Percentiles rank a stretch among this genome's conserved stretches.
phyloP scores from a whole-genome alignment of 441 rosid genomes.

The Erysimum pusillum region DNA sequence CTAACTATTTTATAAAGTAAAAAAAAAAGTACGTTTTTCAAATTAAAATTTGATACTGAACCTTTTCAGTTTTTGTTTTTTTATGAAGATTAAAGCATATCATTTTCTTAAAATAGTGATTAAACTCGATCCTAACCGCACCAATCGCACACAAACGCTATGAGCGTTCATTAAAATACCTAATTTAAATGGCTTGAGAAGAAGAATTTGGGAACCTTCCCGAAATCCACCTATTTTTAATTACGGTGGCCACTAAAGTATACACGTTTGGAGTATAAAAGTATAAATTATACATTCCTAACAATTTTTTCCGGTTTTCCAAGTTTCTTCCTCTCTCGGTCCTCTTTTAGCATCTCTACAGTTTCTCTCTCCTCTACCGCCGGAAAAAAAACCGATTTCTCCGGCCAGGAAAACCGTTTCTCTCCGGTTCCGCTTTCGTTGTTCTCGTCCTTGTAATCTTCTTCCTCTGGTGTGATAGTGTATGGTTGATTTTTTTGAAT shows the following conservation, averaged over 20 bases:
- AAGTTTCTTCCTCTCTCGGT: constrained; percentile 56
- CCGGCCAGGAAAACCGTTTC: constrained; percentile 35
- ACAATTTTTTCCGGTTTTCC: constrained; percentile 72
- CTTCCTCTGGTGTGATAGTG: constrained; percentile 33
- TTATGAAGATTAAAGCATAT: neutral
- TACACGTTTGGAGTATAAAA: constrained; percentile 63
- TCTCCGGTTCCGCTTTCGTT: constrained; percentile 42
- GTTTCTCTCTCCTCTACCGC: constrained; percentile 49
- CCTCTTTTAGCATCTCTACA: constrained; percentile 43
- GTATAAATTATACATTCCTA: constrained; percentile 61
- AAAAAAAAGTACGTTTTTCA: neutral
- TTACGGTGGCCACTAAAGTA: constrained; percentile 51
- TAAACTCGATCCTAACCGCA: neutral
- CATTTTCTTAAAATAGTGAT: neutral
- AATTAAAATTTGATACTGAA: neutral
- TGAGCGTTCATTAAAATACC: constrained; percentile 21
- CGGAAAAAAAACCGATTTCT: constrained; percentile 50
- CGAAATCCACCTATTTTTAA: constrained; percentile 27
- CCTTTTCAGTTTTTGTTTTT: neutral
- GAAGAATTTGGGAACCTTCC: constrained; percentile 46
- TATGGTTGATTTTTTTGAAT: constrained; percentile 22
- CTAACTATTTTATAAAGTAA: too few relatives aligned
- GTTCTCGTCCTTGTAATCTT: constrained; percentile 24
- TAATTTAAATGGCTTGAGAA: constrained; percentile 15
- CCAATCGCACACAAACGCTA: constrained; percentile 20